A percentile compares a stretch with the other conserved stretches of the same genome.
These are phyloP conservation scores for Paratinospora sagittata DNA, from an alignment of 164 flowering plant species.

Conservation along the genomic window DNA sequence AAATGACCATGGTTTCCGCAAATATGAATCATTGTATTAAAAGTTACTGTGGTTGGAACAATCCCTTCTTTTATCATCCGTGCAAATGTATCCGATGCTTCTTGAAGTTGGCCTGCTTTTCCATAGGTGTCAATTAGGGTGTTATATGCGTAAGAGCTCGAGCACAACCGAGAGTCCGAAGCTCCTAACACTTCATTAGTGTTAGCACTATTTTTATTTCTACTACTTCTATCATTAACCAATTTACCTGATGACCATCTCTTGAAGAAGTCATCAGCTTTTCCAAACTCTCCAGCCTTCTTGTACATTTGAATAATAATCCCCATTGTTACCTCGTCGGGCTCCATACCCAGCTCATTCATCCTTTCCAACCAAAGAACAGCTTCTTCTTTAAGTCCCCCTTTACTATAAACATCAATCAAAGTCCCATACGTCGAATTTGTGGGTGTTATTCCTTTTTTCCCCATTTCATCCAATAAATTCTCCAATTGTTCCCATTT, in stretches of 20 bases:
- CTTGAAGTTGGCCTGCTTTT: constrained; percentile 73
- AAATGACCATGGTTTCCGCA: constrained; percentile 71
- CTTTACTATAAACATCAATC: constrained; percentile 85
- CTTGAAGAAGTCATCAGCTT: constrained; percentile 72
- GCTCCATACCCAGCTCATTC: constrained; percentile 64
- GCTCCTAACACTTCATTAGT: background rate
- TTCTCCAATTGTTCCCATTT: constrained; percentile 53
- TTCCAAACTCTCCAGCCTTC: constrained; percentile 66
- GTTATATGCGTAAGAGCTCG: constrained; percentile 67
- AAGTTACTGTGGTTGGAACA: constrained; percentile 70
- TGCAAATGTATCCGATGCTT: constrained; percentile 58
- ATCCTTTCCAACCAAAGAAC: constrained; percentile 65
- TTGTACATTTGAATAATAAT: constrained; percentile 72
- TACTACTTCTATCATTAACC: constrained; percentile 9
- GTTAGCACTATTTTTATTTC: background rate
- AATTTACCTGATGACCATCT: constrained; percentile 52
- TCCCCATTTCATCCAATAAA: constrained; percentile 68
- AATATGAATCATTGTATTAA: constrained; percentile 91
- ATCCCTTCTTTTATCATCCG: constrained; percentile 70
- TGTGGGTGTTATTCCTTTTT: constrained; percentile 39
- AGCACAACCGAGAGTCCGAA: constrained; percentile 19
- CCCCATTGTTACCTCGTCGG: constrained; percentile 92
- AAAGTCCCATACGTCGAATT: constrained; percentile 88
- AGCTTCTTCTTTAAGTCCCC: constrained; percentile 64
- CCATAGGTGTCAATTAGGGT: constrained; percentile 87